Percentiles rank a stretch among this genome's conserved stretches.
phyloP scores from a whole-genome alignment of 1,284 basidiomycete genomes.

The Mrakiaceae sp. region DNA sequence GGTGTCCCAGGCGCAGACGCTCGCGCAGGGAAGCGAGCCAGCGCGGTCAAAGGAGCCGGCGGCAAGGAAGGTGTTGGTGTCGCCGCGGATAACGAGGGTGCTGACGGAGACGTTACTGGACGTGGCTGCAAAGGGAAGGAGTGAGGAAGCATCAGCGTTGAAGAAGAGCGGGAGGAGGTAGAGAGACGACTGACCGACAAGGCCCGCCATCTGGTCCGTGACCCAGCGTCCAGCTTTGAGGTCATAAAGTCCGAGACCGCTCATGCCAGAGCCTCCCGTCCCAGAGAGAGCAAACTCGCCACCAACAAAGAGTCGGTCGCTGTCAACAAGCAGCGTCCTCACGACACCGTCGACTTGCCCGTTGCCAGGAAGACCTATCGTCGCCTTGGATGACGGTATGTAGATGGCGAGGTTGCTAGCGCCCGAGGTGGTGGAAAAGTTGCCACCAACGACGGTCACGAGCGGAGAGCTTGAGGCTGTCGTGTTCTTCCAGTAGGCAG shows the following conservation, averaged over 20 bases:
- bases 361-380: conserved; percentile 20
- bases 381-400: conserved; percentile 40
- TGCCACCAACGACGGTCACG: conserved; percentile 74
- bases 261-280: neutral
- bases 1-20: conserved; percentile 68
- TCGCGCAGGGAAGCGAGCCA: conserved; percentile 62
- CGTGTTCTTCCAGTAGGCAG: conserved; percentile 79
- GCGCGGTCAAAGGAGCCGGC: conserved; percentile 75
- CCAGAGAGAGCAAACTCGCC: conserved; percentile 50
- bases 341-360: conserved; percentile 59
- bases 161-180: neutral
- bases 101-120: conserved; percentile 57
- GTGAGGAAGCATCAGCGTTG: neutral
- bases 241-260: conserved; percentile 64
- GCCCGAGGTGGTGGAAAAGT: conserved; percentile 57
- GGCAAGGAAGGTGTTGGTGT: conserved; percentile 58
- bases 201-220: conserved; percentile 44
- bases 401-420: conserved; percentile 59
- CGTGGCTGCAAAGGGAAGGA: conserved; percentile 23
- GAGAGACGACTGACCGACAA: conserved; percentile 38
- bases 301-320: conserved; percentile 60
- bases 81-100: conserved; percentile 56
- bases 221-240: conserved; percentile 52
- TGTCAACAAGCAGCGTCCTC: conserved; percentile 51
- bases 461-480: conserved; percentile 46